Base-by-base conservation (phyloP, 176 grass and related monocot genomes). In the Oryza coarctata region DNA sequence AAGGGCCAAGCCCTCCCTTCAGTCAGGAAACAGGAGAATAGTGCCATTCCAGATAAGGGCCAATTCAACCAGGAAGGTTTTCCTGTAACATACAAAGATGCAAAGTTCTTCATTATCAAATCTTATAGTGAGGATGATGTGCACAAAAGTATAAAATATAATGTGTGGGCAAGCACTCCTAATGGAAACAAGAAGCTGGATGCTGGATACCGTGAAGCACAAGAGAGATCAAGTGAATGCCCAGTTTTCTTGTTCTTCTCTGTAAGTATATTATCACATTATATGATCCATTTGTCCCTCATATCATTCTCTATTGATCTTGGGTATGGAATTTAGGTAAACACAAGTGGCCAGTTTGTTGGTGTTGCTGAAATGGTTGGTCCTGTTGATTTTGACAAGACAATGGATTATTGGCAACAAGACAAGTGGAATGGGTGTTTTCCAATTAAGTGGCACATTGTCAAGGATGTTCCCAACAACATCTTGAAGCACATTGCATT, bases 131-230 rank as follows among this genome's bases (percentile, higher is more conserved):
- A 98, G 92, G 95, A 94, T 89, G 95, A 98, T 89, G 88, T 98
- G 63, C 95, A 98, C 81, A 98, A 94, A 82, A 98, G 95, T 80
- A 92, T 98, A 65, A 94, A 98, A 85, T 94, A 98, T 60, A 89
- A 93, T 78, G 92, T 93, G 6, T 94, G 95, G 95, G 86, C 95
- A 50, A 98, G 95, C 83, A 98, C 95, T 38, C 95, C 92, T 66
- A 98, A 98, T 79, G 95, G 95, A 75, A 98, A 94, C 87, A 98
- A 94, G 95, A 98, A 98, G 71, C 71, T 98, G 64, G 92, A 98
- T 94, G 86, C 86, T 83, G 95, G 86, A 61, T 94, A 89, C 61
- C 87, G 45, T 62, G 92, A 98, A 74, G 88, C 95, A 50, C 90
- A 91, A 70, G 95, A 89, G 75, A 98, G 91, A 86, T 44, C 71